Percentiles rank a stretch among this genome's conserved stretches.
These are phyloP conservation scores for Dioscorea zingiberensis DNA, from an alignment of 106 monocot genomes.

Conservation along the genomic window DNA sequence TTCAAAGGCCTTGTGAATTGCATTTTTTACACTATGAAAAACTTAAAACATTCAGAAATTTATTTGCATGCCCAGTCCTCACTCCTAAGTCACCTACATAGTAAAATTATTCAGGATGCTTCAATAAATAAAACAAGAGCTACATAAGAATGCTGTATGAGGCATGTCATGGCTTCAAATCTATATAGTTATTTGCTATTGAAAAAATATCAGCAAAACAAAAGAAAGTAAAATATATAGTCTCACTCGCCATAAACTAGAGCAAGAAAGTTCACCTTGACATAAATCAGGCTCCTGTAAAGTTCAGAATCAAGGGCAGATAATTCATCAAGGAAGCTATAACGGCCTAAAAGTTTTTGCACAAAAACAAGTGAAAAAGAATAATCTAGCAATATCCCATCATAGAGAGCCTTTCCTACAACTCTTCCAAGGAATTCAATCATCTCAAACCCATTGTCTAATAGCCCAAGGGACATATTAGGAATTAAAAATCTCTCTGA, in stretches of 20 bases:
- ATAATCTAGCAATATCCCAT: slow-evolving; percentile 90
- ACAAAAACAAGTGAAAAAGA: slow-evolving; percentile 84
- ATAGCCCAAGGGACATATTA: slow-evolving; percentile 56
- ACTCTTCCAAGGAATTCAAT: slow-evolving; percentile 91
- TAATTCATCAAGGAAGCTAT: slow-evolving; percentile 86
- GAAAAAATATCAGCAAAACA: neutral
- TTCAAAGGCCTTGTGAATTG: no score
- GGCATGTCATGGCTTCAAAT: no score
- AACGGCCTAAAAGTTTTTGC: slow-evolving; percentile 82
- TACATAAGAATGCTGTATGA: no score
- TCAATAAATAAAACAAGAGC: no score
- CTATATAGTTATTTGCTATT: no score
- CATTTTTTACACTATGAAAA: no score
- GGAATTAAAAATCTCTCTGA: slow-evolving; percentile 70
- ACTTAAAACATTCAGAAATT: no score
- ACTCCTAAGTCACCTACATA: no score
- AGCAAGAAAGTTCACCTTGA: slow-evolving; percentile 51
- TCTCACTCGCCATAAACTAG: neutral
- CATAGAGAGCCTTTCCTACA: slow-evolving; percentile 95
- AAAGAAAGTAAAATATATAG: neutral
- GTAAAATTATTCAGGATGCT: no score
- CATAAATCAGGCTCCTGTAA: slow-evolving; percentile 79
- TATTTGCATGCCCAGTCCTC: no score
- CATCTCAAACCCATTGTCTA: slow-evolving; percentile 82
- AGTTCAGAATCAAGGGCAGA: slow-evolving; percentile 87